Percentiles rank a stretch among this genome's conserved stretches.
Conservation (phyloP, 2,329 filamentous ascomycete species). For the Colletotrichum sp. region DNA sequence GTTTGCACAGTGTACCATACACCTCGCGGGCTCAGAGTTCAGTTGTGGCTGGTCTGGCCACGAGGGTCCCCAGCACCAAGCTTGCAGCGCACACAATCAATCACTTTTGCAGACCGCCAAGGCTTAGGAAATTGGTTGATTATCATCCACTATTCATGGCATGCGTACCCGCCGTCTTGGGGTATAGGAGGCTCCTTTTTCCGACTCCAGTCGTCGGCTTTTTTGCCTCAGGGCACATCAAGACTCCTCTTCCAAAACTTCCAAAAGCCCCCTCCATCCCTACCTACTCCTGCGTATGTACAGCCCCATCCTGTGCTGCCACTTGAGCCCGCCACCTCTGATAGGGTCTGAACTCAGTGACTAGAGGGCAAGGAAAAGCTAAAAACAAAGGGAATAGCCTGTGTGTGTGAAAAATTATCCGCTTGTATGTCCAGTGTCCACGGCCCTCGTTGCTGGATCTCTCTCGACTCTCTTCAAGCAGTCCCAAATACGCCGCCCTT, state of each 20-base stretch:
- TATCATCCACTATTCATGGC: constrained; percentile 13
- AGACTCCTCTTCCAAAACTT: background rate
- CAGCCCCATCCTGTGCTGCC: background rate
- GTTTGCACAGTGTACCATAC: background rate
- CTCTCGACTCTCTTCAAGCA: constrained; percentile 8
- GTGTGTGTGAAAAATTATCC: constrained; percentile 15
- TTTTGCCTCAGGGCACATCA: constrained; percentile 6
- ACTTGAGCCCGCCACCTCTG: background rate
- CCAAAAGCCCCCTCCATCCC: background rate
- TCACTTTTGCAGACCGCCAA: background rate
- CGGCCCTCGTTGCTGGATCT: background rate
- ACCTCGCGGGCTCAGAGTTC: background rate
- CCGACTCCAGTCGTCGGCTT: constrained; percentile 16
- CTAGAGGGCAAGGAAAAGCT: background rate
- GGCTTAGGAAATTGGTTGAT: constrained; percentile 7
- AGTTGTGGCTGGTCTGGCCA: background rate
- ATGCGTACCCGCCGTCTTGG: background rate
- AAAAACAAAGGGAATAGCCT: constrained; percentile 18
- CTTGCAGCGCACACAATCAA: background rate
- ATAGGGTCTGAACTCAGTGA: background rate
- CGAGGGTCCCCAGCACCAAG: background rate
- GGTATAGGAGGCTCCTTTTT: background rate
- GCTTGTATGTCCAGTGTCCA: constrained; percentile 16
- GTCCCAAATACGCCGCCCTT: constrained; percentile 20
- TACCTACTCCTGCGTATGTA: background rate